phyloP scores from a whole-genome alignment of 1,284 basidiomycete genomes.

The Hortiboletus rubellus region DNA sequence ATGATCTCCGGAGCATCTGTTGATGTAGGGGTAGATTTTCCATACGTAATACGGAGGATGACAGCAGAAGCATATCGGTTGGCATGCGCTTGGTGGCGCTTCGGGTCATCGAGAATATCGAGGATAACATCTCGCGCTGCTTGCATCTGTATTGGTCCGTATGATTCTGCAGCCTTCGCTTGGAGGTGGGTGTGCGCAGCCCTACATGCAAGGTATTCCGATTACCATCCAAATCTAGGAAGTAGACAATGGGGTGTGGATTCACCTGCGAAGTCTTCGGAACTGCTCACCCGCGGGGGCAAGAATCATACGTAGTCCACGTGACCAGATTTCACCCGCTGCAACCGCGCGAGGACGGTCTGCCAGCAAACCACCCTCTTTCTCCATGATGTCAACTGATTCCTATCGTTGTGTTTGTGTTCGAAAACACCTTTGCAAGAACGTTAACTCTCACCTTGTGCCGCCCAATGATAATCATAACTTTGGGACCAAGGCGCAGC shows the following conservation, averaged over 20 bases:
- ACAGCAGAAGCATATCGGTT: constrained; percentile 48
- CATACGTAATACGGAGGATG: constrained; percentile 50
- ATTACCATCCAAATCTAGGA: not conserved
- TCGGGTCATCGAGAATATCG: constrained; percentile 41
- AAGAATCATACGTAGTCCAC: constrained; percentile 34
- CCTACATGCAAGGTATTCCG: constrained; percentile 11
- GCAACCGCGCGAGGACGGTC: constrained; percentile 37
- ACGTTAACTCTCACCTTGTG: constrained; percentile 30
- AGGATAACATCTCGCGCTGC: constrained; percentile 40
- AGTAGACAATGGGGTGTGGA: not conserved
- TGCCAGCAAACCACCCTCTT: constrained; percentile 33
- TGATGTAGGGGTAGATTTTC: constrained; percentile 44
- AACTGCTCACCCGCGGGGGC: constrained; percentile 37
- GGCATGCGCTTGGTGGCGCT: constrained; percentile 38
- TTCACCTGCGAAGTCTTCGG: constrained; percentile 34
- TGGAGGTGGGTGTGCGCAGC: constrained; percentile 44
- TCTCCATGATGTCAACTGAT: constrained; percentile 45
- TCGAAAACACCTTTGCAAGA: not conserved
- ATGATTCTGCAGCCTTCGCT: constrained; percentile 36
- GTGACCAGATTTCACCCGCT: constrained; percentile 33
- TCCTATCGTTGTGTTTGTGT: constrained; percentile 33
- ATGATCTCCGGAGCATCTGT: constrained; percentile 45
- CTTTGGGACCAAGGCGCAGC: constrained; percentile 31
- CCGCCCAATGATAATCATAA: constrained; percentile 37
- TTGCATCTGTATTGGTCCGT: constrained; percentile 40